Conservation (phyloP, 179 eudicot species). For the Sideroxylon spinosum region DNA sequence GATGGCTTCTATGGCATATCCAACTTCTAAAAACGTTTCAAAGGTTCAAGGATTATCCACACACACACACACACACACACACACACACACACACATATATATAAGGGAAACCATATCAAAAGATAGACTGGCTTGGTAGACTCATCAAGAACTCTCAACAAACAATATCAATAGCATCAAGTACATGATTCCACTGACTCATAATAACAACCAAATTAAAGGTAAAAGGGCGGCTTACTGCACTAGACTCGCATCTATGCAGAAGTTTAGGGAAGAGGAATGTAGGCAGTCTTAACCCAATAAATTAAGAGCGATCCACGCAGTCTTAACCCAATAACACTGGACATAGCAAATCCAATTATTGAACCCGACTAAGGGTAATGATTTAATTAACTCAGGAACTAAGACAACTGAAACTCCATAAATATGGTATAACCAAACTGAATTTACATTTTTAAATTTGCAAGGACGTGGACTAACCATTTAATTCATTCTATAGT, state of each 20-base stretch:
- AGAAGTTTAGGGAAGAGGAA: too few relatives aligned
- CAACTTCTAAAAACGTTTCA: not conserved
- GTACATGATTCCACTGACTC: not conserved
- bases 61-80: not conserved
- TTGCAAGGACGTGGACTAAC: not conserved
- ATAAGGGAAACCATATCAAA: not conserved
- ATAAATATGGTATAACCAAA: not conserved
- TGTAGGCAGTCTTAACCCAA: too few relatives aligned
- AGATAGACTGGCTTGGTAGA: not conserved
- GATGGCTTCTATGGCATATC: not conserved
- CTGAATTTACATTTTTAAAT: not conserved
- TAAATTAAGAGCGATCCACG: too few relatives aligned
- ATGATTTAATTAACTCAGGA: not conserved
- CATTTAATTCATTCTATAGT: not conserved
- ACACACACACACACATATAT: not conserved
- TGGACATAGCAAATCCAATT: too few relatives aligned
- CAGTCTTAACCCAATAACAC: too few relatives aligned
- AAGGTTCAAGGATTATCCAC: not conserved
- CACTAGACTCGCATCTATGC: too few relatives aligned
- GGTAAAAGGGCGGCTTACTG: not conserved
- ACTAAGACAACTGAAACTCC: conserved; percentile 6
- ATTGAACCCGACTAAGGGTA: too few relatives aligned
- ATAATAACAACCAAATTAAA: not conserved
- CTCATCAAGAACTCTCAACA: not conserved
- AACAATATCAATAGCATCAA: not conserved